phyloP scores from a whole-genome alignment of 441 rosid genomes.

The Cnidoscolus chayamansa region DNA sequence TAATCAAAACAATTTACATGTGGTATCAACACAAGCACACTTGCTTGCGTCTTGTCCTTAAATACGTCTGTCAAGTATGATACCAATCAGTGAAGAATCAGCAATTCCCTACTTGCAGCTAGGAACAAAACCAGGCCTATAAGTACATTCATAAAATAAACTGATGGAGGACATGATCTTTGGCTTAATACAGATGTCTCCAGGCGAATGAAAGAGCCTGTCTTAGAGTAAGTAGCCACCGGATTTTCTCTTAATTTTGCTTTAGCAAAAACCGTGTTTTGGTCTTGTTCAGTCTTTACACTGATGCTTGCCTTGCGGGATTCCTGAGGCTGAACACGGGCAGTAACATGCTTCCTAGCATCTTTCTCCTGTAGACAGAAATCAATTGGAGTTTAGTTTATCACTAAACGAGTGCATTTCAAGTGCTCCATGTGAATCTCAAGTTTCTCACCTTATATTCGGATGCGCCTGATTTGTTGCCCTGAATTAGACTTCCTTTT shows the following conservation, averaged over 20 bases:
- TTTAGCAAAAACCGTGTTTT: slow-evolving; percentile 1
- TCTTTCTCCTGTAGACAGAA: slow-evolving; percentile 16
- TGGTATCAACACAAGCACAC: neutral
- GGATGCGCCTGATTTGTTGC: neutral
- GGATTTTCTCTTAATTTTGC: neutral
- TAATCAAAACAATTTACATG: too few species aligned
- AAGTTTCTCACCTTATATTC: slow-evolving; percentile 12
- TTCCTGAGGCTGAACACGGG: neutral
- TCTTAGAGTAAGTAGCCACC: neutral
- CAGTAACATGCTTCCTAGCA: neutral
- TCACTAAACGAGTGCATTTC: neutral
- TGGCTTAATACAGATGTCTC: slow-evolving; percentile 9
- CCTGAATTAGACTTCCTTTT: neutral
- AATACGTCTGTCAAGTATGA: neutral
- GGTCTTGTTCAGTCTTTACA: neutral
- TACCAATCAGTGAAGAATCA: slow-evolving; percentile 2
- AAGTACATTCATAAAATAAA: slow-evolving; percentile 3
- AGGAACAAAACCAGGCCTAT: slow-evolving; percentile 11
- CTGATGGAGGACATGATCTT: slow-evolving; percentile 11
- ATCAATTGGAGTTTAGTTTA: neutral
- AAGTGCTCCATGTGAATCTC: neutral
- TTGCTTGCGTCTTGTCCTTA: neutral
- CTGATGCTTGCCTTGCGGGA: neutral
- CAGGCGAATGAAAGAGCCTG: slow-evolving; percentile 2
- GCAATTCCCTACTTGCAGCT: neutral